phyloP scores from a whole-genome alignment of 495 filamentous ascomycete genomes.

The Penicillium macrosclerotiorum region DNA sequence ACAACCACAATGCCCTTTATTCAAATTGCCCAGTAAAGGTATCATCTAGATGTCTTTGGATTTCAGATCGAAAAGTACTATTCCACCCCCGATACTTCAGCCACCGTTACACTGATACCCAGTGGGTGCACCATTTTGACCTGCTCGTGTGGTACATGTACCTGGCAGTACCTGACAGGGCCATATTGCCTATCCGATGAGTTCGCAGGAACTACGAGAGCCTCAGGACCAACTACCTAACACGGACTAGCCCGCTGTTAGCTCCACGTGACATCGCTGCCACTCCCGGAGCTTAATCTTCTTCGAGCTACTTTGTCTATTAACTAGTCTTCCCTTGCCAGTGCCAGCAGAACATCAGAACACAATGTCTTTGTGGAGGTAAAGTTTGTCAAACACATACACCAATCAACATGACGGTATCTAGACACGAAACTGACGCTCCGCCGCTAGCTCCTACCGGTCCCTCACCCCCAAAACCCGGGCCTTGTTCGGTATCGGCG shows the following conservation, averaged over 20 bases:
- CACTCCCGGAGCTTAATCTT: not conserved
- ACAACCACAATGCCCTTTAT: too few species aligned
- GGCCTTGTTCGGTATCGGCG: constrained; percentile 59
- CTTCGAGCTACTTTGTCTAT: too few species aligned
- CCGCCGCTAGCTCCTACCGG: constrained; percentile 54
- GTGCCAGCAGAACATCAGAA: not conserved
- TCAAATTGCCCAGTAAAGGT: too few species aligned
- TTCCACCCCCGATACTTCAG: constrained; percentile 6
- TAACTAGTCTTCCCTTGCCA: too few species aligned
- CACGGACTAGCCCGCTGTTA: constrained; percentile 5
- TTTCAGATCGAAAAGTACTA: constrained; percentile 10
- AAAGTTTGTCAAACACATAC: not conserved
- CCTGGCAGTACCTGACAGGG: constrained; percentile 8
- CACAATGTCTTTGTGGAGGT: constrained; percentile 44
- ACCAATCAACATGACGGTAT: not conserved
- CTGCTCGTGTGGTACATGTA: constrained; percentile 14
- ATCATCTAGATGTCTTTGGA: not conserved
- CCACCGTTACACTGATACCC: constrained; percentile 19
- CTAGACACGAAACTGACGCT: constrained; percentile 7
- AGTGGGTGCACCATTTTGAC: constrained; percentile 3
- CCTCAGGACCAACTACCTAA: constrained; percentile 9
- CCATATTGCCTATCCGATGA: not conserved
- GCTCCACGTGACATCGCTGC: constrained; percentile 20
- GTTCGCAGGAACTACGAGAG: not conserved
- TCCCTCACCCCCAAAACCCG: constrained; percentile 59